A percentile compares a stretch with the other conserved stretches of the same genome.
Evolutionary conservation across 2,329 filamentous ascomycete species (phyloP).

Genomic region (Arthrobotrys conoides): DNA sequence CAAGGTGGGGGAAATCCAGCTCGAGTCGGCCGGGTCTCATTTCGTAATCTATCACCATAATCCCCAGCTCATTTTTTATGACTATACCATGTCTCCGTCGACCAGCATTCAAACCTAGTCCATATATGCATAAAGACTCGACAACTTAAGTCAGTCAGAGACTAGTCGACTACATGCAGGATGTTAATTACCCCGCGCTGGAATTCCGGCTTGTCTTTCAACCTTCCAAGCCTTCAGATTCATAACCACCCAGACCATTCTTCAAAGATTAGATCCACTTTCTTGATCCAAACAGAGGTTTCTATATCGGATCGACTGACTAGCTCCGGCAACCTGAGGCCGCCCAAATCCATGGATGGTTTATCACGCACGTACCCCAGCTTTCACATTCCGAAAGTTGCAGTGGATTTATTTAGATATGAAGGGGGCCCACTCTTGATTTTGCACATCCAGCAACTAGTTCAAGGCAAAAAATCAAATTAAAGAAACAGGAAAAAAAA

Average conservation of each 20-base stretch:
- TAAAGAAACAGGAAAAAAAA: not conserved
- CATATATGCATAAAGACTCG: not conserved
- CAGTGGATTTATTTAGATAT: slow-evolving; percentile 1
- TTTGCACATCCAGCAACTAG: no score
- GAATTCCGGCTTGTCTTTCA: slow-evolving; percentile 45
- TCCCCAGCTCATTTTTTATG: not conserved
- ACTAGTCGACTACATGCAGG: no score
- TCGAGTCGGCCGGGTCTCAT: slow-evolving; percentile 20
- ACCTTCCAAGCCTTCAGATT: not conserved
- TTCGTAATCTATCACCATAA: slow-evolving; percentile 7
- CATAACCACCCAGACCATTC: not conserved
- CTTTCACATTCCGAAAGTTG: slow-evolving; percentile 42
- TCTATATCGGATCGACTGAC: slow-evolving; percentile 53
- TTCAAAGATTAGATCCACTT: slow-evolving; percentile 37
- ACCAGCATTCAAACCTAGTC: slow-evolving; percentile 9
- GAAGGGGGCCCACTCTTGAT: not conserved
- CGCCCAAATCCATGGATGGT: slow-evolving; percentile 57
- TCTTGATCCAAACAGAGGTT: not conserved
- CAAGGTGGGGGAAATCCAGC: slow-evolving; percentile 43
- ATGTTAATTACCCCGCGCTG: slow-evolving; percentile 43
- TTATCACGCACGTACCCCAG: slow-evolving; percentile 59
- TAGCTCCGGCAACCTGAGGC: slow-evolving; percentile 47
- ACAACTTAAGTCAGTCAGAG: no score
- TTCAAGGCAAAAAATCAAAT: not conserved
- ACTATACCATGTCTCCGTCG: slow-evolving; percentile 2